Evolutionary conservation across 176 grass and related monocot genomes (phyloP).

Genomic region (Aegilops longissima): DNA sequence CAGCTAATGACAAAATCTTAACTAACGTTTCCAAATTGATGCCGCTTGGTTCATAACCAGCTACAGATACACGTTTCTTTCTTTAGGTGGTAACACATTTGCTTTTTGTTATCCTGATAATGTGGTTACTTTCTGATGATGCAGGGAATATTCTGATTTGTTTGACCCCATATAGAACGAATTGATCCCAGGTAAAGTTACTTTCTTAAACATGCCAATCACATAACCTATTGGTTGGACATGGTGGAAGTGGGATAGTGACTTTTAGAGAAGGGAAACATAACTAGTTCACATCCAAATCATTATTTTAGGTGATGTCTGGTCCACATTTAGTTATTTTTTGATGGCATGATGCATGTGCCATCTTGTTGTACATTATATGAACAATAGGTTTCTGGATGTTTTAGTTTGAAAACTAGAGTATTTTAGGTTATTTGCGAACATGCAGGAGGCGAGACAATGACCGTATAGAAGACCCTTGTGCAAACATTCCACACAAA

Average conservation of each 20-base stretch:
- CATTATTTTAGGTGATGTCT: constrained; percentile 24
- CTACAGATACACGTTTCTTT: background rate
- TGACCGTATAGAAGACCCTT: background rate
- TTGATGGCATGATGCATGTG: background rate
- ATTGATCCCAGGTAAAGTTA: background rate
- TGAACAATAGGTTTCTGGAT: background rate
- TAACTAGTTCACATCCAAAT: background rate
- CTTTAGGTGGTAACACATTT: constrained; percentile 14
- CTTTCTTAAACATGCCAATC: background rate
- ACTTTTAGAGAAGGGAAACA: background rate
- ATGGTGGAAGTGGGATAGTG: constrained; percentile 19
- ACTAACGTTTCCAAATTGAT: constrained; percentile 7
- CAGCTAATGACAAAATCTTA: constrained; percentile 20
- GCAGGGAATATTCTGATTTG: background rate
- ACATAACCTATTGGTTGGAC: background rate
- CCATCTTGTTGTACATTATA: constrained; percentile 9
- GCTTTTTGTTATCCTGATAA: constrained; percentile 21
- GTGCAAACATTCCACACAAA: background rate
- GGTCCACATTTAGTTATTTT: background rate
- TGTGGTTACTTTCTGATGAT: constrained; percentile 27
- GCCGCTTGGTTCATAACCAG: constrained; percentile 8
- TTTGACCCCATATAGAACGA: background rate
- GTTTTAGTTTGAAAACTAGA: background rate
- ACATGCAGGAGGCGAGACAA: constrained; percentile 15
- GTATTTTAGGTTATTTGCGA: constrained; percentile 19